Base-by-base conservation (phyloP, 78 protist species). In the Tieghemostelium lacteum region DNA sequence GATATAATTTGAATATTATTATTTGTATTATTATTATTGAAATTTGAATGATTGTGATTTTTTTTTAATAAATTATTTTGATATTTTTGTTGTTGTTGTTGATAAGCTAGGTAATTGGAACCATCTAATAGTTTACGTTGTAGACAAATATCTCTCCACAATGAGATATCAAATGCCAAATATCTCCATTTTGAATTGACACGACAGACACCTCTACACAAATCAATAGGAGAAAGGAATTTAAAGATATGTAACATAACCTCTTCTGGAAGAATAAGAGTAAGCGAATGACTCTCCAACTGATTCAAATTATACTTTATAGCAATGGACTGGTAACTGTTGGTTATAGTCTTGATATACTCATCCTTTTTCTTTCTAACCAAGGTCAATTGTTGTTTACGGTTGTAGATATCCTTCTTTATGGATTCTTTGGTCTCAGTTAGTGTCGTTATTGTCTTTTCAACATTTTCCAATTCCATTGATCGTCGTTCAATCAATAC, bases 231-330 rank as follows among this genome's bases (percentile, higher is more conserved):
- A 3, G 91, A 60, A 8, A 83, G 42, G 42, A 83, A 83, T 31
- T 60, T 55, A 42, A 83, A 83, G n/a, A 83, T 83, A 45, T 70
- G 91, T 8, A 83, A 26, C 91, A 83, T 83, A 0, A 83, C 91
- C 29, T 83, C 91, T 7, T 83, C 91, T 0, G 91, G 91, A 26
- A 83, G 36, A 16, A 83, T 83, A n/a, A 83, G 29, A 10, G 91
- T 83, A 12, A 83, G 34, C 0, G 80, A 69, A 12, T 74, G 52
- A 3, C 54, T 22, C 33, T 83, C 91, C 26, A 45, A 19, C 22
- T 66, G 70, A 0, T 76, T 29, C 1, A 83, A 45, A 69, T 83
- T 83, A 33, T 83, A 83, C 20, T 73, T 73, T 3, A 64, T 60
- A 17, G 91, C 91, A 26, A 83, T 39, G 7, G 76, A 70, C 8